Evolutionary conservation across 2,329 filamentous ascomycete species (phyloP), one percentile per base, ranked within the genome.

Genomic region (Ceratocystis huliohia): DNA sequence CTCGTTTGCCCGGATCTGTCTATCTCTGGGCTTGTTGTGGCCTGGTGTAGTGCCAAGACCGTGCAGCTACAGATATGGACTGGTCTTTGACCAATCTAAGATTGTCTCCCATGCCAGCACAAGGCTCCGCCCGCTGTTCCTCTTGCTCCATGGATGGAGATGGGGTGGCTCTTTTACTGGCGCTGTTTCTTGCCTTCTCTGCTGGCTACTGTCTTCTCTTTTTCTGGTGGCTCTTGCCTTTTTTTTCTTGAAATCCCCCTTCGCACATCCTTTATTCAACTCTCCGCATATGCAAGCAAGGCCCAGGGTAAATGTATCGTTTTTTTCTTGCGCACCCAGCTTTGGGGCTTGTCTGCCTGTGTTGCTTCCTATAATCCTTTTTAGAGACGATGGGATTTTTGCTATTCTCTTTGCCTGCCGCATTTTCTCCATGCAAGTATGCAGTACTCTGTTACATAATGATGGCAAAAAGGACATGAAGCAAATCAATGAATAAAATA

Each of bases 1-100:
- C 50, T 56, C 25, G 50, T 28, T 56, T 56, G 50, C 50, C 50
- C 50, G 50, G n/a, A 56, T 56, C n/a, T 56, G 50, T 56, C 50
- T 56, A 56, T 56, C 50, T 56, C 50, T 56, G 22, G 50, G 13
- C 22, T 56, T 41, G 33, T n/a, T 13, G 25, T 25, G 50, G 22
- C 25, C 20, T 22, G 20, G 50, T 28, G 50, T 22, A 22, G 50
- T 28, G 50, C 50, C 22, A 56, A 56, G 50, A 20, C 50, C 50
- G 50, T 15, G 20, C 50, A 56, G 20, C 45, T 48, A 48, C 45
- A 48, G 45, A 48, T 48, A 48, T 48, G 45, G 17, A 17, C 50
- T 56, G 22, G 50, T 56, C 50, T 25, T 56, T 22, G 50, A 56
- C 50, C 50, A 56, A 25, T 56, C 50, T 56, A 56, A 56, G 50